Evolutionary conservation across 1,139 yeast genomes (phyloP).

Genomic region (Candida sp.): DNA sequence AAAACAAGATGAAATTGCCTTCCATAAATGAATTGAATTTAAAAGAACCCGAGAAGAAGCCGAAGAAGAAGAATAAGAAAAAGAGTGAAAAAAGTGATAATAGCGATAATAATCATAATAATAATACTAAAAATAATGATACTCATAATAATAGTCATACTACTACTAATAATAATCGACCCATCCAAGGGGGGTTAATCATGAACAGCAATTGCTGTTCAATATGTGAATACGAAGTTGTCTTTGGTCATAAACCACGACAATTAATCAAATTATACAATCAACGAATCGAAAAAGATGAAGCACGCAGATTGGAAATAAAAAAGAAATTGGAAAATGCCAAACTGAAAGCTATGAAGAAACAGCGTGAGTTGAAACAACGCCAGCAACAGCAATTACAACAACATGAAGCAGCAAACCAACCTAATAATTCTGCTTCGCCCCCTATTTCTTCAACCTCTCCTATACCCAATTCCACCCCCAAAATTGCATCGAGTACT

Average conservation of each 20-base stretch:
- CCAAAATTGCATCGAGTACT: background rate
- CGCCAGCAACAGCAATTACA: constrained; percentile 12
- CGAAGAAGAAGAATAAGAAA: constrained; percentile 20
- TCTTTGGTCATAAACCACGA: constrained; percentile 13
- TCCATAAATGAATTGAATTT: constrained; percentile 14
- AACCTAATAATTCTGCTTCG: background rate
- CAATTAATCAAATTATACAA: constrained; percentile 26
- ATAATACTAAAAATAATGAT: background rate
- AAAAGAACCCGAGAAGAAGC: constrained; percentile 10
- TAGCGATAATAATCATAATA: background rate
- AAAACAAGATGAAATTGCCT: constrained; percentile 11
- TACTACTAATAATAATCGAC: background rate
- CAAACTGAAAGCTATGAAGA: constrained; percentile 31
- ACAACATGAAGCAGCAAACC: constrained; percentile 4
- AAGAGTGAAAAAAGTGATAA: constrained; percentile 18
- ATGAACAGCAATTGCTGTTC: constrained; percentile 34
- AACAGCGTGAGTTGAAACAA: constrained; percentile 24
- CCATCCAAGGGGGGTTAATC: constrained; percentile 8
- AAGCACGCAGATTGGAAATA: constrained; percentile 29
- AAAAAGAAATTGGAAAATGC: constrained; percentile 35
- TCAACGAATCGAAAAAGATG: constrained; percentile 29
- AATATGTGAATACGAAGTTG: constrained; percentile 54
- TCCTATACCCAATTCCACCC: background rate
- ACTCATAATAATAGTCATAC: too few species aligned
- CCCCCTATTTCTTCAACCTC: background rate